Conservation (phyloP, 768 basidiomycete genomes). For the Candolleomyces eurysporus region DNA sequence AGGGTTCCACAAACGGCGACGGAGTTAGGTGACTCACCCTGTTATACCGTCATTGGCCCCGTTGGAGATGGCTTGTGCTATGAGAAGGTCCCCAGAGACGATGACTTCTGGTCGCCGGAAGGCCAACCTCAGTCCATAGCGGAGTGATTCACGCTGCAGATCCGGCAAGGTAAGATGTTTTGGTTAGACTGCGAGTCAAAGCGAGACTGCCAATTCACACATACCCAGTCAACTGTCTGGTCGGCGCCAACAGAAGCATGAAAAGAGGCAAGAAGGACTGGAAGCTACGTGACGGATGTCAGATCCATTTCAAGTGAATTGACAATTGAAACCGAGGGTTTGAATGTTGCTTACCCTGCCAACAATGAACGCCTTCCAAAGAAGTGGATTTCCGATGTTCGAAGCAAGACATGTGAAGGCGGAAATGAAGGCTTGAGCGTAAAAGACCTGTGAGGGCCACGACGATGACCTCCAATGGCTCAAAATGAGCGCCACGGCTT, state of each 20-base stretch:
- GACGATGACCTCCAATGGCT: conserved; percentile 59
- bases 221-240: conserved; percentile 58
- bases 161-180: background rate
- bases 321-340: background rate
- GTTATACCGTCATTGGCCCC: conserved; percentile 24
- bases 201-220: conserved; percentile 13
- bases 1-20: too few relatives aligned
- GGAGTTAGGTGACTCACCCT: conserved; percentile 14
- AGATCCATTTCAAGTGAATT: background rate
- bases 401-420: conserved; percentile 64
- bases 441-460: conserved; percentile 63
- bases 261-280: conserved; percentile 54
- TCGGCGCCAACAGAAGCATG: conserved; percentile 54
- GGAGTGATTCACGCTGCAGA: conserved; percentile 40
- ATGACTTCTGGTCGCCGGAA: conserved; percentile 55
- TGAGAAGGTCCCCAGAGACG: conserved; percentile 48
- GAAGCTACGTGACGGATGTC: conserved; percentile 44
- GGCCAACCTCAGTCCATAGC: conserved; percentile 47
- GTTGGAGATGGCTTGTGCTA: conserved; percentile 27
- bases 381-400: conserved; percentile 28
- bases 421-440: conserved; percentile 64
- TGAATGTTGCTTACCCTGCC: conserved; percentile 55
- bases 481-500: conserved; percentile 53
- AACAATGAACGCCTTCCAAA: conserved; percentile 74
- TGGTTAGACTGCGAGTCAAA: conserved; percentile 1